Evolutionary conservation across 306 rosid species (phyloP).

Genomic region (Vigna angularis): DNA sequence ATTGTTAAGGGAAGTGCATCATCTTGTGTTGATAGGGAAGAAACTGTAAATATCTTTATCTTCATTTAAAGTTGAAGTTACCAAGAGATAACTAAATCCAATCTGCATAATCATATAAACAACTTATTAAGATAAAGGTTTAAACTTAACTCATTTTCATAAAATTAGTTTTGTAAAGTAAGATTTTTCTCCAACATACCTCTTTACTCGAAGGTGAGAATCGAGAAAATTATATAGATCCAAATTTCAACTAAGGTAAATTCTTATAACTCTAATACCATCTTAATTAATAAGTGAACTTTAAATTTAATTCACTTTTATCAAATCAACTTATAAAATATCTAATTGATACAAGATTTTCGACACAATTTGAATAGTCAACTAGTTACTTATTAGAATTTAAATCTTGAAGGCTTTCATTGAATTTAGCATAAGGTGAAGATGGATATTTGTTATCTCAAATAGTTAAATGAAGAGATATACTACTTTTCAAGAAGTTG

Average conservation of each 20-base stretch:
- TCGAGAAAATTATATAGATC: no score
- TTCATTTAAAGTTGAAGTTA: neutral
- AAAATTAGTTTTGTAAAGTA: no score
- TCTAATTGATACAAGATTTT: no score
- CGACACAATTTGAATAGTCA: neutral
- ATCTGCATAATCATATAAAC: neutral
- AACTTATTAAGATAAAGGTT: neutral
- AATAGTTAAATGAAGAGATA: neutral
- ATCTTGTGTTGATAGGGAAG: neutral
- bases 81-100: neutral
- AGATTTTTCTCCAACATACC: no score
- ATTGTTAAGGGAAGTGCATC: no score
- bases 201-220: no score
- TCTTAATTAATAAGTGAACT: no score
- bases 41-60: neutral
- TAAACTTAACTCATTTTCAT: no score
- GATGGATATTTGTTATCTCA: slow-evolving; percentile 1
- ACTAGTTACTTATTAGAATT: neutral
- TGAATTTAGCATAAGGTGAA: slow-evolving; percentile 4
- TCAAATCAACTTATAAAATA: no score
- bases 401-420: neutral
- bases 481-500: slow-evolving; percentile 14
- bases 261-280: no score
- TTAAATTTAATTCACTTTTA: no score
- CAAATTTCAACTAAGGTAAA: no score